phyloP scores from a whole-genome alignment of 768 basidiomycete species.

The Hygrophoropsis aurantiaca region DNA sequence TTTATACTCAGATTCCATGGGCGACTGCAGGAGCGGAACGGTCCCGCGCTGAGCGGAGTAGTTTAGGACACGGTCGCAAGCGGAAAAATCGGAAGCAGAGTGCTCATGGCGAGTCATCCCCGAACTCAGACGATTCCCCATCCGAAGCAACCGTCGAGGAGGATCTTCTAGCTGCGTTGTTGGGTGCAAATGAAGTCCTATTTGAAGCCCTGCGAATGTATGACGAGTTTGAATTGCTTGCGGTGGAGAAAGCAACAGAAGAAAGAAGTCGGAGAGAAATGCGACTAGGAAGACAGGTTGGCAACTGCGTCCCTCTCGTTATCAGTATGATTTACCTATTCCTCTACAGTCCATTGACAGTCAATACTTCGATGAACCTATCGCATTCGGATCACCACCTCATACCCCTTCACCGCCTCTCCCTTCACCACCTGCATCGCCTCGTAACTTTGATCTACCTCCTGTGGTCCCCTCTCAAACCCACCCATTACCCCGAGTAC shows the following conservation, averaged over 20 bases:
- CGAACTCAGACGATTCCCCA: conserved; percentile 31
- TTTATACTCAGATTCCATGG: conserved; percentile 89
- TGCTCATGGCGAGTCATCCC: conserved; percentile 16
- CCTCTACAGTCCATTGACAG: conserved; percentile 21
- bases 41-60: conserved; percentile 45
- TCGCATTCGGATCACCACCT: conserved; percentile 23
- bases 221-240: conserved; percentile 75
- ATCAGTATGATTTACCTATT: not conserved
- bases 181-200: conserved; percentile 74
- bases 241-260: conserved; percentile 51
- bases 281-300: conserved; percentile 65
- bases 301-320: conserved; percentile 17
- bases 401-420: conserved; percentile 30
- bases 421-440: conserved; percentile 22
- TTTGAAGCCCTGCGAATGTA: conserved; percentile 68
- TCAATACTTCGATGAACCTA: conserved; percentile 20
- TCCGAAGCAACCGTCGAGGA: conserved; percentile 70
- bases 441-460: conserved; percentile 30
- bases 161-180: conserved; percentile 66
- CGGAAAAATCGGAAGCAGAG: conserved; percentile 16
- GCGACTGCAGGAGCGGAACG: conserved; percentile 80
- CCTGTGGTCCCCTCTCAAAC: conserved; percentile 27
- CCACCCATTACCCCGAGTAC: conserved; percentile 41
- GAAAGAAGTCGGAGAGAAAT: conserved; percentile 71
- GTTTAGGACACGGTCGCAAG: conserved; percentile 11